Evolutionary conservation across 2,329 filamentous ascomycete genomes (phyloP), one percentile per base, ranked within the genome.

Genomic region (Sphaceloma murrayae): DNA sequence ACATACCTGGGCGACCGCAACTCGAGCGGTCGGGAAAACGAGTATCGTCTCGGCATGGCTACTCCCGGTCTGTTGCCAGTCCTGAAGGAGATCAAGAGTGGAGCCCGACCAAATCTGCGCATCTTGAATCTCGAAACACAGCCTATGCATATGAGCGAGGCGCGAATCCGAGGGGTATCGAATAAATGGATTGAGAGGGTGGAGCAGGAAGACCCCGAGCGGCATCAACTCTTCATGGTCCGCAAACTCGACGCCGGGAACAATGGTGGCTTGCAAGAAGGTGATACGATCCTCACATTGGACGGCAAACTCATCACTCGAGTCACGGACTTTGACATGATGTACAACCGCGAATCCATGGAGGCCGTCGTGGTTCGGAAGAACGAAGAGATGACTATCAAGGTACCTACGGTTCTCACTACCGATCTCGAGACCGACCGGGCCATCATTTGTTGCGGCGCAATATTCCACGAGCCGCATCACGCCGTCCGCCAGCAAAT

Each of bases 151-250:
- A 96, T 98, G 89, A 84, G 83, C 29, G 91, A 98, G 65, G 89
- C 86, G 11, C 82, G 88, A 27, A 86, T 96, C 53, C 96, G 98
- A 88, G 91, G 91, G 7, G 86, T 96, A 1, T 85, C 85, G 0
- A 88, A 96, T 51, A 82, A 93, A 50, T 96, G 89, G 91, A 94
- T 98, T 55, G 74, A 85, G 54, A 83, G 86, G 62, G 89, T 95
- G 2, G 81, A 91, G 43, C 72, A 80, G 52, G 85, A 86, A 50
- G 95, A 98, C 62, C 83, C 85, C 29, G 81, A 91, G 40, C 84
- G 87, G 47, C 91, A 98, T 59, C 91, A 98, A 65, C 76, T 98
- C 27, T 98, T 98, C 69, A 95, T 98, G 84, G 86, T 98, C 21
- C 82, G 86, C 56, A 98, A 98, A 67, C 81, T 94, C 49, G 70